These are phyloP conservation scores for Vitis rotundifolia DNA, from an alignment of 164 flowering plant genomes.

Conservation along the genomic window DNA sequence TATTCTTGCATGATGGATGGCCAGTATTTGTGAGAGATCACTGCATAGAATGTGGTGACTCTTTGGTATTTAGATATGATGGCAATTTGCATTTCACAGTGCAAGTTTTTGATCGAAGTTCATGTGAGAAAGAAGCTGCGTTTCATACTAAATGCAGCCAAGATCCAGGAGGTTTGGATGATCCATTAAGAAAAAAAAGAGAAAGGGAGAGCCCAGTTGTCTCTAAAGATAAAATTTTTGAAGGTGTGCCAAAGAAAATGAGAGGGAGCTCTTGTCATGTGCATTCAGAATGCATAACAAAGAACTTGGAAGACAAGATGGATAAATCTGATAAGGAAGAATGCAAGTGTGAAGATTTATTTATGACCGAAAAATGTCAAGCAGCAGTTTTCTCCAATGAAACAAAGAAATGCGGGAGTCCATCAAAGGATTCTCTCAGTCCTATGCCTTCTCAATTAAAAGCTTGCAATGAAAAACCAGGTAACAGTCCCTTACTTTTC, in stretches of 20 bases:
- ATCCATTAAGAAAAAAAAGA: conserved; percentile 27
- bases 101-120: conserved; percentile 58
- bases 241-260: conserved; percentile 28
- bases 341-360: neutral
- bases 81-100: conserved; percentile 60
- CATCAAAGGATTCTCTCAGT: conserved; percentile 5
- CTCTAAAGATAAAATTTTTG: conserved; percentile 13
- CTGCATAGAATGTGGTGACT: conserved; percentile 45
- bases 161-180: conserved; percentile 8
- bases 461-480: conserved; percentile 16
- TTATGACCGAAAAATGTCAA: neutral
- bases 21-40: conserved; percentile 57
- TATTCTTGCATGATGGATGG: conserved; percentile 64
- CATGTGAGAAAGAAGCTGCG: conserved; percentile 66
- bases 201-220: conserved; percentile 30
- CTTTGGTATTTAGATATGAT: conserved; percentile 63
- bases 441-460: conserved; percentile 5
- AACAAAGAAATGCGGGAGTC: neutral
- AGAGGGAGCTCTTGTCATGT: conserved; percentile 21
- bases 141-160: conserved; percentile 39
- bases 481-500: conserved; percentile 4
- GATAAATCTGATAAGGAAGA: conserved; percentile 2
- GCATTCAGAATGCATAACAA: conserved; percentile 6
- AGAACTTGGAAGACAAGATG: conserved; percentile 10
- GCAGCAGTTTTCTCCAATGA: neutral